A percentile compares a stretch with the other conserved stretches of the same genome.
phyloP scores from a whole-genome alignment of 306 rosid species.

The Sechiopsis laciniata region DNA sequence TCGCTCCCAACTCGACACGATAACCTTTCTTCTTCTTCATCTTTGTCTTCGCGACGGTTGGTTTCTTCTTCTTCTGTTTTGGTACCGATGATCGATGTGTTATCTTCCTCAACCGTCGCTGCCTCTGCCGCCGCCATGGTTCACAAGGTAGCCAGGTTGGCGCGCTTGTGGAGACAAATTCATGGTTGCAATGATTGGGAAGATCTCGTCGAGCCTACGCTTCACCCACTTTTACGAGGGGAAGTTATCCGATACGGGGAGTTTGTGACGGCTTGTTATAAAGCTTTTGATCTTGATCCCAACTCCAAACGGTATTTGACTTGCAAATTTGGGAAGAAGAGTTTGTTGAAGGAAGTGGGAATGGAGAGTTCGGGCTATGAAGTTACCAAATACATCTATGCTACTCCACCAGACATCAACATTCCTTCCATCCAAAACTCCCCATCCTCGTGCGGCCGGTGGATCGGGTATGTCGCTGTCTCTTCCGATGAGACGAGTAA shows the following conservation, averaged over 20 bases:
- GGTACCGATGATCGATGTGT: slow-evolving; percentile 20
- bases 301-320: slow-evolving; percentile 65
- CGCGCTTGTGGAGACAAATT: slow-evolving; percentile 52
- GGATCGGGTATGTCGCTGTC: slow-evolving; percentile 80
- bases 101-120: neutral
- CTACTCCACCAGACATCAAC: slow-evolving; percentile 68
- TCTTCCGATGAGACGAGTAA: slow-evolving; percentile 40
- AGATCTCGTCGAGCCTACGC: slow-evolving; percentile 49
- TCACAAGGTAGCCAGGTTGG: slow-evolving; percentile 14
- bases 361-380: slow-evolving; percentile 56
- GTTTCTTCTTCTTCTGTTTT: slow-evolving; percentile 26
- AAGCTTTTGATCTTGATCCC: slow-evolving; percentile 75
- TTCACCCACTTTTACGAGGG: slow-evolving; percentile 68
- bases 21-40: neutral
- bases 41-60: slow-evolving; percentile 14
- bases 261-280: slow-evolving; percentile 66
- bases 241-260: slow-evolving; percentile 78
- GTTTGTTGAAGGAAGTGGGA: slow-evolving; percentile 56
- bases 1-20: slow-evolving; percentile 32
- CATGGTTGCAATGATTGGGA: slow-evolving; percentile 86
- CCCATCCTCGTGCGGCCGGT: slow-evolving; percentile 46
- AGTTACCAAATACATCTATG: slow-evolving; percentile 80
- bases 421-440: slow-evolving; percentile 44
- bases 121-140: neutral
- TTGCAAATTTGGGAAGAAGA: slow-evolving; percentile 67